Evolutionary conservation across 306 rosid genomes (phyloP).

Genomic region (Dalbergia oliveri): DNA sequence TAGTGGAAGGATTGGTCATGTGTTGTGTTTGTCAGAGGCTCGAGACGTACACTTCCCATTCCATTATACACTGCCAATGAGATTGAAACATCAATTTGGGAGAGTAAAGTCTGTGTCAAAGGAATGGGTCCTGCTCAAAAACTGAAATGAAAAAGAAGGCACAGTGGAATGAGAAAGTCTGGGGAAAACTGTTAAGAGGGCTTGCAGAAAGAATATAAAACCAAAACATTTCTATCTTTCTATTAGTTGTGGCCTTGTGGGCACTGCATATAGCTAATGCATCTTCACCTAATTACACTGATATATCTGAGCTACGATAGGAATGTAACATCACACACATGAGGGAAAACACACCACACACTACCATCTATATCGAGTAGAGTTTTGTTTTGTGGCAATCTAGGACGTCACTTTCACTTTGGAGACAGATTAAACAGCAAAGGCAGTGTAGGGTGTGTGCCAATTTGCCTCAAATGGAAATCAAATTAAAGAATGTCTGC

Average conservation of each 20-base stretch:
- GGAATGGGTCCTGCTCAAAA: constrained; percentile 43
- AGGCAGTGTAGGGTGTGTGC: background rate
- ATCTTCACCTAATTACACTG: constrained; percentile 25
- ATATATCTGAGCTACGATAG: constrained; percentile 47
- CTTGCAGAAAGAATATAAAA: constrained; percentile 53
- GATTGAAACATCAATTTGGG: constrained; percentile 47
- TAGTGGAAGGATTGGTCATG: constrained; percentile 29
- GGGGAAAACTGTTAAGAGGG: constrained; percentile 36
- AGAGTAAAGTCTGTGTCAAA: constrained; percentile 62
- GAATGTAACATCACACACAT: constrained; percentile 43
- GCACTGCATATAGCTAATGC: constrained; percentile 36
- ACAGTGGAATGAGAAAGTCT: constrained; percentile 53
- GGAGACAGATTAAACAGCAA: constrained; percentile 13
- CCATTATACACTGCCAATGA: constrained; percentile 25
- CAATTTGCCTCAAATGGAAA: constrained; percentile 47
- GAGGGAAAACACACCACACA: background rate
- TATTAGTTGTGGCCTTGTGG: constrained; percentile 54
- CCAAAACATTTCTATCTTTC: constrained; percentile 46
- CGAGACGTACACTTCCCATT: constrained; percentile 21
- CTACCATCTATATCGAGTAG: background rate
- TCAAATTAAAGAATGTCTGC: constrained; percentile 59
- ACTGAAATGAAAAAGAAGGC: constrained; percentile 60
- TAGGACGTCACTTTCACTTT: constrained; percentile 42
- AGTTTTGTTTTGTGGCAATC: constrained; percentile 40
- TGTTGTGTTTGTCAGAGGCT: constrained; percentile 43